Evolutionary conservation across 108 stramenopile species (phyloP).

Genomic region (Skeletonema menzelii): DNA sequence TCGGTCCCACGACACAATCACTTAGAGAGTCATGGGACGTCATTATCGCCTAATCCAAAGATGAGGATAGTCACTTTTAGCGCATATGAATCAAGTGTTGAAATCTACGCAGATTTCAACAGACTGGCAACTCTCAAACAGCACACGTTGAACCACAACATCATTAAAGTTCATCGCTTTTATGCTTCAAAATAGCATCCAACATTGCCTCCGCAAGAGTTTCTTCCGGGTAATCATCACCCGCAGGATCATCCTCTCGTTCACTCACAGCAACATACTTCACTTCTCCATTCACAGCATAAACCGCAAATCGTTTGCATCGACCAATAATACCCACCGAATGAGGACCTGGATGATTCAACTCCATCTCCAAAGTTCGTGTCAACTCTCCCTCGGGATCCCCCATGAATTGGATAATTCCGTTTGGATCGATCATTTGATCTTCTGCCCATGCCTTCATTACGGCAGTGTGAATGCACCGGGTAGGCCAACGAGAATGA

Average conservation of each 20-base stretch:
- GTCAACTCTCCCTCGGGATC: constrained; percentile 42
- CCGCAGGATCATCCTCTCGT: constrained; percentile 49
- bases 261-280: constrained; percentile 40
- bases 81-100: background rate
- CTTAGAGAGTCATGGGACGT: constrained; percentile 23
- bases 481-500: constrained; percentile 49
- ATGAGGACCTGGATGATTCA: constrained; percentile 43
- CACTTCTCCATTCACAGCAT: constrained; percentile 42
- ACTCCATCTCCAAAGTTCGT: constrained; percentile 40
- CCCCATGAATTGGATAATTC: constrained; percentile 36
- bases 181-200: constrained; percentile 36
- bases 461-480: constrained; percentile 53
- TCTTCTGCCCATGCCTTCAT: constrained; percentile 49
- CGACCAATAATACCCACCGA: constrained; percentile 41
- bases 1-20: background rate
- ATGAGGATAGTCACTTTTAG: background rate
- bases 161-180: constrained; percentile 35
- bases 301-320: constrained; percentile 52
- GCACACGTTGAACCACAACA: background rate
- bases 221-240: constrained; percentile 40
- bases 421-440: constrained; percentile 21
- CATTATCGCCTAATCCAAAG: constrained; percentile 27
- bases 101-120: background rate
- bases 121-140: background rate
- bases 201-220: constrained; percentile 43